Percentiles rank a stretch among this genome's conserved stretches.
Conservation (phyloP, 2,329 filamentous ascomycete species). For the Fusarium sacchari region DNA sequence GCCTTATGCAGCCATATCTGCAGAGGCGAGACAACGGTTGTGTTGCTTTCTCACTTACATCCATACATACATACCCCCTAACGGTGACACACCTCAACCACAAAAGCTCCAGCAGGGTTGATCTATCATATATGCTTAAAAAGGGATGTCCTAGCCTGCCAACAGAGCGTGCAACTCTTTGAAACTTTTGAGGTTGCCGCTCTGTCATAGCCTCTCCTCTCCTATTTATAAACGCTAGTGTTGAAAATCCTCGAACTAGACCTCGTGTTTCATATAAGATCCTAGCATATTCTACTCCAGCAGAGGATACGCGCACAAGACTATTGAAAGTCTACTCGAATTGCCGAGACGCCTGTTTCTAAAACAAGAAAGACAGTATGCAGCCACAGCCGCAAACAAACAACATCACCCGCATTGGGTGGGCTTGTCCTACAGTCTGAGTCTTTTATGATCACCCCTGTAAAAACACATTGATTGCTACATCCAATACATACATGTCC, state of each 20-base stretch:
- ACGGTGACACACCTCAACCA: conserved; percentile 1
- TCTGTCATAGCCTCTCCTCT: neutral
- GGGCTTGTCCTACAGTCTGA: conserved; percentile 7
- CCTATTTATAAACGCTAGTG: conserved; percentile 32
- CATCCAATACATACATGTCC: neutral
- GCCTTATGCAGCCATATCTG: conserved; percentile 24
- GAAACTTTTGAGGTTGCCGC: neutral
- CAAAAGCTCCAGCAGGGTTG: neutral
- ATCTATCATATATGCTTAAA: conserved; percentile 22
- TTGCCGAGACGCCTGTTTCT: conserved; percentile 19
- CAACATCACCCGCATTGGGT: conserved; percentile 4
- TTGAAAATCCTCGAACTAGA: conserved; percentile 11
- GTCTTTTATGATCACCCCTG: neutral
- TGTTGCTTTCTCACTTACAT: conserved; percentile 10
- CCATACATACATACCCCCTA: neutral
- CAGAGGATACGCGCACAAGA: conserved; percentile 16
- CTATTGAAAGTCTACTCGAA: conserved; percentile 21
- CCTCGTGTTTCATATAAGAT: conserved; percentile 25
- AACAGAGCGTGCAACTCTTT: neutral
- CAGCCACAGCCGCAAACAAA: conserved; percentile 28
- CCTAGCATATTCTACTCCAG: conserved; percentile 5
- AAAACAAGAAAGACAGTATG: neutral
- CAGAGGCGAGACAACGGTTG: conserved; percentile 11
- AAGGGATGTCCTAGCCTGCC: neutral
- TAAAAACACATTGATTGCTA: neutral